These are phyloP conservation scores for Davidsoniella australis DNA, from an alignment of 2,329 filamentous ascomycete genomes.

Conservation along the genomic window DNA sequence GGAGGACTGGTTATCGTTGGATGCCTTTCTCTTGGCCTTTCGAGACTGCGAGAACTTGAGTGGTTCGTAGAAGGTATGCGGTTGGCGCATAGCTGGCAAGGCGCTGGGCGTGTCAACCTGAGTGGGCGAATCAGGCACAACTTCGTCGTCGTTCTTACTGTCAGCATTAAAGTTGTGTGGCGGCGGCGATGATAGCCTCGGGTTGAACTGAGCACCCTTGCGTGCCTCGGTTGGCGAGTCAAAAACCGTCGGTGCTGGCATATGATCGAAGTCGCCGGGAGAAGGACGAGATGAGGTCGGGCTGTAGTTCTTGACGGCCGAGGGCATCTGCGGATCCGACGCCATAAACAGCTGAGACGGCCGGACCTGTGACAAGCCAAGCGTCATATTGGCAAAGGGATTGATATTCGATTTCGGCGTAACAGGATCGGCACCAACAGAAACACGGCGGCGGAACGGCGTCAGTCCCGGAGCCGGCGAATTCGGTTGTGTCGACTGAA, in stretches of 20 bases:
- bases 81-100: background rate
- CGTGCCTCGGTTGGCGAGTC: background rate
- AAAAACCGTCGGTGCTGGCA: slow-evolving; percentile 28
- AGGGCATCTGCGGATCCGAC: slow-evolving; percentile 32
- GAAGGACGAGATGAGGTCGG: slow-evolving; percentile 43
- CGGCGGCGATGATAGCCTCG: background rate
- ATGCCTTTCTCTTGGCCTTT: slow-evolving; percentile 3
- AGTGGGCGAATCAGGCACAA: slow-evolving; percentile 2
- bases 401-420: slow-evolving; percentile 33
- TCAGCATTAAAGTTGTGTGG: background rate
- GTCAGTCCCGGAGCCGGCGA: slow-evolving; percentile 17
- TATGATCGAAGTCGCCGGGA: slow-evolving; percentile 28
- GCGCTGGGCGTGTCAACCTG: background rate
- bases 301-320: slow-evolving; percentile 31
- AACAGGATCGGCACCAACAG: slow-evolving; percentile 22
- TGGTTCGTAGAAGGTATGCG: slow-evolving; percentile 3
- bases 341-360: slow-evolving; percentile 35
- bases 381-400: slow-evolving; percentile 22
- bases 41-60: background rate
- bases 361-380: slow-evolving; percentile 13
- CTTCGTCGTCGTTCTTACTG: background rate
- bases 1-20: background rate
- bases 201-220: background rate
- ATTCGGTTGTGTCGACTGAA: slow-evolving; percentile 19
- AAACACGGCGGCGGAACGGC: slow-evolving; percentile 17